Base-by-base conservation (phyloP, 2,329 filamentous ascomycete species). In the Penicillium griseofulvum region DNA sequence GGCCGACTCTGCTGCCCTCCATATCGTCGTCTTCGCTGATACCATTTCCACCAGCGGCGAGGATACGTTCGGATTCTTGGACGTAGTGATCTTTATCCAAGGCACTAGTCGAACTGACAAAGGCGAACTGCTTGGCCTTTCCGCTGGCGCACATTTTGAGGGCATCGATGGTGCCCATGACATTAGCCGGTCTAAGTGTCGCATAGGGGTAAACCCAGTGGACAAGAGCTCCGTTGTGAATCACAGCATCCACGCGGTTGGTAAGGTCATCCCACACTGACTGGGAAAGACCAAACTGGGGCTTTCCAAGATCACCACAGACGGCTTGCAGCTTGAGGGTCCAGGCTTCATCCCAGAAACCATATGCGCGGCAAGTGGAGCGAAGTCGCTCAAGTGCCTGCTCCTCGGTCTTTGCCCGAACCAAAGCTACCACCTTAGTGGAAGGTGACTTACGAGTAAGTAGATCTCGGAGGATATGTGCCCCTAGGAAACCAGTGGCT, bases 401-500 rank as follows among this genome's bases (percentile, higher is more conserved):
- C 26, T 80, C 71, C 4, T 80, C 67, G 55, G 84, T 83, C 69
- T 87, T 86, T 37, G 85, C 85, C 49, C 91, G 87, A 4, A 96
- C 87, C 54, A 92, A 86, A 0, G 87, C 86, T 54, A 96, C 85
- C 10, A 96, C 80, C 61, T 83, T 86, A 14, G 84, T 77, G 17
- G 76, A 73, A 17, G 77, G 81, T 16, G 76, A 75, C 10, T 78
- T 76, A 24, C 87, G 80, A 37, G 82, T 82, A 1, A 97, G 80
- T 1, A 96, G 74, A 52, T 96, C 90, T 52, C 83, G 83, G 31
- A 95, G 77, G 11, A 97, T 78, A 67, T 91, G 95, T 0, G 89
- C 83, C 28, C 92, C 92, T 19, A 97, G 75, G 78, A 97, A 97
- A 2, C 92, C 92, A 5, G 92, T 97, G 4, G 90, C 91, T 41